A percentile compares a stretch with the other conserved stretches of the same genome.
These are phyloP conservation scores for Phytophthora hibernalis DNA, from an alignment of 352 stramenopile genomes.

Conservation along the genomic window DNA sequence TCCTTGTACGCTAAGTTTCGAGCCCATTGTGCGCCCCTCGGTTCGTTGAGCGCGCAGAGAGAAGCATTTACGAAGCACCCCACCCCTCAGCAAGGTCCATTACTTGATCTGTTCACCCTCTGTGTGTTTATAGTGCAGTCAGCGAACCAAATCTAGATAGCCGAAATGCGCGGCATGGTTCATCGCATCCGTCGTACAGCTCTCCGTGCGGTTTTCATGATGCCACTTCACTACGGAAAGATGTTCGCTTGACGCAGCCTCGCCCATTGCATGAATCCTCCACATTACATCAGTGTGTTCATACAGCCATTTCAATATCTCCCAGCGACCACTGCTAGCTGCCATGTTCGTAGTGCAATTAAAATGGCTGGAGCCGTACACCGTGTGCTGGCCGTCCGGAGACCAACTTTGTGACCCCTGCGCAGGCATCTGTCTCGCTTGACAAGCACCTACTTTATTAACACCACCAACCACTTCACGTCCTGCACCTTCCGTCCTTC, in stretches of 20 bases:
- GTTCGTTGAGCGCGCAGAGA: background rate
- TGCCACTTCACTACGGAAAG: too few relatives aligned
- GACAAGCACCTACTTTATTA: too few relatives aligned
- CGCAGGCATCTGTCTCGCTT: too few relatives aligned
- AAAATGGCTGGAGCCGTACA: too few relatives aligned
- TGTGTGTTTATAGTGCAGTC: background rate
- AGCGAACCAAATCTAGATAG: background rate
- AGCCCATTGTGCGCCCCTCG: background rate
- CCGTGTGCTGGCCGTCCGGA: too few relatives aligned
- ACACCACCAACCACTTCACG: too few relatives aligned
- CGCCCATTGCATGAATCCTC: too few relatives aligned
- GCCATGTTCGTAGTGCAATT: background rate
- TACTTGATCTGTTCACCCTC: background rate
- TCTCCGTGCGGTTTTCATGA: background rate
- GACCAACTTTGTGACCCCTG: too few relatives aligned
- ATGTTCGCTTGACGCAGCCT: too few relatives aligned
- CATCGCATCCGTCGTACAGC: background rate
- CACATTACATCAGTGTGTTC: background rate
- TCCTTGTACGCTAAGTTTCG: background rate
- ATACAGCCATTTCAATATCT: background rate
- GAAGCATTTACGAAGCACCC: background rate
- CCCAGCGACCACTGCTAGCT: background rate
- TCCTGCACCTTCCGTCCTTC: too few relatives aligned
- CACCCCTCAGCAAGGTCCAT: background rate
- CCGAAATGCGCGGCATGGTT: background rate